Evolutionary conservation across 495 filamentous ascomycete species (phyloP).

Genomic region (Aspergillus cavernicola): DNA sequence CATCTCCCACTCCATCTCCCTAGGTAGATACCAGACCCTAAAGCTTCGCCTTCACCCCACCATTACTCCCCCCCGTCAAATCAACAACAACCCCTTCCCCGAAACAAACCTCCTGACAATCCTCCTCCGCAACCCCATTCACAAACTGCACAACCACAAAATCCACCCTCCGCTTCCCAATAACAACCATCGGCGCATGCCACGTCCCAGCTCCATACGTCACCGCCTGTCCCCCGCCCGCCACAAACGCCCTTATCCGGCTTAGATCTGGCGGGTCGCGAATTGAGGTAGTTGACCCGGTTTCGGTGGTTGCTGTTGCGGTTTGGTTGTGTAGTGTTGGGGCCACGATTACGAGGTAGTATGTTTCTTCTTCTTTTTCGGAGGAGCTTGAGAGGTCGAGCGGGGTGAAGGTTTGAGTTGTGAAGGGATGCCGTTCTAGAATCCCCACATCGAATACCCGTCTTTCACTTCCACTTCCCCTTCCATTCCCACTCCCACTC

Average conservation of each 20-base stretch:
- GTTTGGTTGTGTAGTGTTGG: constrained; percentile 52
- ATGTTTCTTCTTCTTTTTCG: constrained; percentile 30
- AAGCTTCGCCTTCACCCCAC: constrained; percentile 27
- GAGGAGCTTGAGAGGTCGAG: constrained; percentile 51
- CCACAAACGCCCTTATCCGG: constrained; percentile 72
- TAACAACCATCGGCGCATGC: constrained; percentile 95
- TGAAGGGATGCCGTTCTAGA: constrained; percentile 91
- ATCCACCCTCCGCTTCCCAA: constrained; percentile 64
- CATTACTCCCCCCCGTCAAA: constrained; percentile 18
- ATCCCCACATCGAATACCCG: constrained; percentile 63
- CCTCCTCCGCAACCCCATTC: constrained; percentile 79
- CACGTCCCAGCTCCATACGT: constrained; percentile 91
- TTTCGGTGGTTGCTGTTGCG: constrained; percentile 30
- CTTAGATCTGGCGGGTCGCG: constrained; percentile 69
- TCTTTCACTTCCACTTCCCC: no score
- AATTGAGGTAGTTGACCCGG: constrained; percentile 31
- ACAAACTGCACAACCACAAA: constrained; percentile 89
- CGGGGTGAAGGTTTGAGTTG: constrained; percentile 88
- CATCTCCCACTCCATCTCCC: no score
- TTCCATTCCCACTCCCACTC: no score
- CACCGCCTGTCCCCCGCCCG: constrained; percentile 75
- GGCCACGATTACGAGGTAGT: constrained; percentile 88
- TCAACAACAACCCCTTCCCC: constrained; percentile 35
- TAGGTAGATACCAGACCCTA: no score
- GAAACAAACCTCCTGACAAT: constrained; percentile 80